phyloP scores from a whole-genome alignment of 169 alveolate genomes.

The Fabrea salina region DNA sequence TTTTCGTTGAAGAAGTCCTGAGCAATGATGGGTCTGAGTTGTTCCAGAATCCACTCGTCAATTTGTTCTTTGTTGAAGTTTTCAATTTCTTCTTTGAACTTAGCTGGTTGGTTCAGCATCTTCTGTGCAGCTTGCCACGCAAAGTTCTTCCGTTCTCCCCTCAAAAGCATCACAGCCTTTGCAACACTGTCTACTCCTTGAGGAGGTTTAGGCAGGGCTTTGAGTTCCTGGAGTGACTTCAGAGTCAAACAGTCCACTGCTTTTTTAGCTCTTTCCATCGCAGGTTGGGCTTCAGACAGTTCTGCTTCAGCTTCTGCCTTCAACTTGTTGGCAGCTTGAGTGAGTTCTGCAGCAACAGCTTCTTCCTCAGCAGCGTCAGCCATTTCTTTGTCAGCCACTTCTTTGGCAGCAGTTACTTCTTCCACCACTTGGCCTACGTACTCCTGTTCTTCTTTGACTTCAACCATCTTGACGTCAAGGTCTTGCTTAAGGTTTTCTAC shows the following conservation, averaged over 20 bases:
- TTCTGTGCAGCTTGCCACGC: constrained; percentile 91
- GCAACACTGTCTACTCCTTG: constrained; percentile 89
- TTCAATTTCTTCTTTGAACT: constrained; percentile 87
- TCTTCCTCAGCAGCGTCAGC: constrained; percentile 88
- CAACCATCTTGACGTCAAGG: constrained; percentile 88
- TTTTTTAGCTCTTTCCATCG: constrained; percentile 91
- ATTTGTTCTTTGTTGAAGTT: constrained; percentile 91
- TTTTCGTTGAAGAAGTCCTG: constrained; percentile 89
- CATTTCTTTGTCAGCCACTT: constrained; percentile 90
- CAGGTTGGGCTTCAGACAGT: constrained; percentile 93
- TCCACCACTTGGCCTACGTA: constrained; percentile 88
- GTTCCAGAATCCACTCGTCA: constrained; percentile 89
- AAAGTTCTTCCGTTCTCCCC: constrained; percentile 89
- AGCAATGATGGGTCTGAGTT: constrained; percentile 84
- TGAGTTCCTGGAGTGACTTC: constrained; percentile 91
- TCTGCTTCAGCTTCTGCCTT: constrained; percentile 89
- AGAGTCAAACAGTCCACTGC: constrained; percentile 94
- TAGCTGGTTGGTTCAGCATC: constrained; percentile 91
- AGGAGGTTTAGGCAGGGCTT: constrained; percentile 94
- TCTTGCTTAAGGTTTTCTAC: constrained; percentile 90
- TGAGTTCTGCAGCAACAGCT: constrained; percentile 81
- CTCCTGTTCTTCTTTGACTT: constrained; percentile 87
- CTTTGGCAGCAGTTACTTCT: constrained; percentile 91
- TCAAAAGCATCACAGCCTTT: constrained; percentile 87
- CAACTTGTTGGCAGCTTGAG: constrained; percentile 87